These are phyloP conservation scores for Baorangia bicolor DNA, from an alignment of 768 basidiomycete genomes.

Conservation along the genomic window DNA sequence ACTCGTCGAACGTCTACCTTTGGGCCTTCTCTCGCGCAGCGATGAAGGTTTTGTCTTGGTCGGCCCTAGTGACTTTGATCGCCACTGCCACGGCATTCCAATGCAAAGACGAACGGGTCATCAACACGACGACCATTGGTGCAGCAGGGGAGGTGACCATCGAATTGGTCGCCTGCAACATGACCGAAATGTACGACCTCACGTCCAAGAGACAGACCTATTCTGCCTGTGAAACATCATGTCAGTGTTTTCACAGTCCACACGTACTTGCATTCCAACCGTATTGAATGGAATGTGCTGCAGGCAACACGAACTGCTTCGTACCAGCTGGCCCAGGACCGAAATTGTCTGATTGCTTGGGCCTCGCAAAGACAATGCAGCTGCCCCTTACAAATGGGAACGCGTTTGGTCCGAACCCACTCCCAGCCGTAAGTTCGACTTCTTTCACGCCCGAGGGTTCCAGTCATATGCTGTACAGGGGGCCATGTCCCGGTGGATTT, in stretches of 20 bases:
- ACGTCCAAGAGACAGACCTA: neutral
- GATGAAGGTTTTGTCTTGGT: neutral
- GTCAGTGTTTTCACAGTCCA: neutral
- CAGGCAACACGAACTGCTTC: neutral
- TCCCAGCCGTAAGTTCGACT: neutral
- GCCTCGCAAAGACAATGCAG: too few species aligned
- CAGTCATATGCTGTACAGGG: neutral
- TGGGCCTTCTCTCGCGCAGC: neutral
- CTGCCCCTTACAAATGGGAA: too few species aligned
- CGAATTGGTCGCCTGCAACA: neutral
- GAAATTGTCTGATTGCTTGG: neutral
- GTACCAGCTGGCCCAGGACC: neutral
- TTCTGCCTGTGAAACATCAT: neutral
- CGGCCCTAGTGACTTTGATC: neutral
- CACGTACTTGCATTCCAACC: neutral
- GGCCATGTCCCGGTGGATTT: rapidly evolving
- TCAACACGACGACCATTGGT: neutral
- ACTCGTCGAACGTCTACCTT: neutral
- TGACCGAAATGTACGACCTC: neutral
- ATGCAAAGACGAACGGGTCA: neutral
- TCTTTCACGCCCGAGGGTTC: neutral
- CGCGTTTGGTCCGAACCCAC: too few species aligned
- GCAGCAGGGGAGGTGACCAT: neutral
- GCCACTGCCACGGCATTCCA: neutral
- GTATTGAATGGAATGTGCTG: neutral